phyloP scores from a whole-genome alignment of 108 stramenopile genomes.

The Cyclotella kingstonii region DNA sequence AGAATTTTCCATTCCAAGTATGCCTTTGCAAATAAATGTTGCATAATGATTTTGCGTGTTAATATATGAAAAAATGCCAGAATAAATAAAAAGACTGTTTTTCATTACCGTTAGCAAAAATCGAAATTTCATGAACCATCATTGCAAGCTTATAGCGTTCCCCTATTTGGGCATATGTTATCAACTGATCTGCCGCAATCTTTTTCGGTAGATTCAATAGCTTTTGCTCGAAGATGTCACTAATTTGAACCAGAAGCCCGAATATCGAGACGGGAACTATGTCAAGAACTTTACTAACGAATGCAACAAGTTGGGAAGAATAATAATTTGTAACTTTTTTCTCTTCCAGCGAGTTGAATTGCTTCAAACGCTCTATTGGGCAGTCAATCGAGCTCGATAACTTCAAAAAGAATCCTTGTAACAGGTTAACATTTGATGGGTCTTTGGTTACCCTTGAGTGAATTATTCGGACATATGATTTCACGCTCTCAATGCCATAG shows the following conservation, averaged over 20 bases:
- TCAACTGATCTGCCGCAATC: conserved; percentile 48
- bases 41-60: neutral
- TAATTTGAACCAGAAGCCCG: conserved; percentile 49
- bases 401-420: conserved; percentile 67
- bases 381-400: conserved; percentile 58
- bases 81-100: neutral
- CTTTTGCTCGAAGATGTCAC: conserved; percentile 29
- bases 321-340: conserved; percentile 53
- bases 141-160: conserved; percentile 48
- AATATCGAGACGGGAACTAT: conserved; percentile 63
- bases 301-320: conserved; percentile 53
- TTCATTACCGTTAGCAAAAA: conserved; percentile 56
- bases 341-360: conserved; percentile 49
- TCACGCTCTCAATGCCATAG: conserved; percentile 58
- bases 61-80: neutral
- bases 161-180: conserved; percentile 45
- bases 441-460: conserved; percentile 50
- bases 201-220: conserved; percentile 40
- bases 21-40: conserved; percentile 7
- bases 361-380: conserved; percentile 53
- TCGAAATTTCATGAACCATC: conserved; percentile 59
- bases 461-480: conserved; percentile 50
- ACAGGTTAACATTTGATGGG: conserved; percentile 47
- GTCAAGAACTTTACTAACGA: conserved; percentile 57
- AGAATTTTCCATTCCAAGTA: conserved; percentile 66